Base-by-base conservation (phyloP, 2,329 filamentous ascomycete genomes). In the Neonectria neomacrospora region DNA sequence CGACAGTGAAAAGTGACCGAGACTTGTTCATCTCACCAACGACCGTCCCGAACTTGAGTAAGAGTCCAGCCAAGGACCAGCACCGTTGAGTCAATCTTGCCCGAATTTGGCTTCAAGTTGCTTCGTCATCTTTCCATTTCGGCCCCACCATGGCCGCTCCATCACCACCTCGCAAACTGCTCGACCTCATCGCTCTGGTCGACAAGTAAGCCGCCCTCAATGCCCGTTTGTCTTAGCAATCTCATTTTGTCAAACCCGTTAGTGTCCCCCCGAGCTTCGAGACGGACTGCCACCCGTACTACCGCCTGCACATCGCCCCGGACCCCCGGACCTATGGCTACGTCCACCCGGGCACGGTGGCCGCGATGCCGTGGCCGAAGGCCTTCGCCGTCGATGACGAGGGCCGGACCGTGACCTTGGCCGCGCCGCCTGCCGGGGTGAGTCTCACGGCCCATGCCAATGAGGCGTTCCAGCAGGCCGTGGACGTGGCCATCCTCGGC, bases 241-340 rank as follows among this genome's bases (percentile, higher is more conserved):
- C 56, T 28, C 18, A 50, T 16, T 26, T 32, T 7, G 14, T 16
- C 37, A 6, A 10, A 23, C 57, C 59, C 2, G 18, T 66, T 66
- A 85, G 84, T 70, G 83, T 85, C n/a, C 82, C 84, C 0, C 75
- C 80, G 14, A 74, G 80, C 66, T 81, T 81, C 66, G 76, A 78
- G 58, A 71, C 76, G 39, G 75, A 80, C 60, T 69, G 60, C 45
- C 18, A 37, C 9, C 77, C 77, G 5, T 80, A 84, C 64, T 86
- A 85, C 67, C 77, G 76, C 60, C 80, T 87, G 34, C 71, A 79
- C 9, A 76, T 86, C 11, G 77, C 80, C 1, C 73, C 79, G 2
- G 83, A 86, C 62, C 62, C 76, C 18, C 77, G 80, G 4, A 77
- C 82, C 0, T 84, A 86, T 63, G 84, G 85, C 67, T 84, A 84